phyloP scores from a whole-genome alignment of 169 alveolate genomes.

The Haemoproteus tartakovskyi region DNA sequence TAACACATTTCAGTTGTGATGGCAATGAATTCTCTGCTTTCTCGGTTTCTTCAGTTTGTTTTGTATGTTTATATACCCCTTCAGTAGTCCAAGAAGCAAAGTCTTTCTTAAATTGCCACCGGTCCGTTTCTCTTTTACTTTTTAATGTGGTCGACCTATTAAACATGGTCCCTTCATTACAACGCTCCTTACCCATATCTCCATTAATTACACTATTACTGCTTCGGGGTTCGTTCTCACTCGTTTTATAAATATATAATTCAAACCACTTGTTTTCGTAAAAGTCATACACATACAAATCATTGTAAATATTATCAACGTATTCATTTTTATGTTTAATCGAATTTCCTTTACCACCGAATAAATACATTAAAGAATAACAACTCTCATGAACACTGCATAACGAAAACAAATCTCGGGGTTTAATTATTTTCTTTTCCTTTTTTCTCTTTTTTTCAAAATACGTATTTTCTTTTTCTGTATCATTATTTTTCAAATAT shows the following conservation, averaged over 20 bases:
- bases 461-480: conserved; percentile 14
- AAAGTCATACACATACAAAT: conserved; percentile 60
- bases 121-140: too few species aligned
- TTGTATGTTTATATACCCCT: background rate
- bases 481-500: conserved; percentile 7
- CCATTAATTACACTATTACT: background rate
- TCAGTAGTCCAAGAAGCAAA: too few species aligned
- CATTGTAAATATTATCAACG: conserved; percentile 48
- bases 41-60: background rate
- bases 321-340: conserved; percentile 35
- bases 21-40: too few species aligned
- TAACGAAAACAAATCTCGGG: conserved; percentile 49
- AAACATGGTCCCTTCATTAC: too few species aligned
- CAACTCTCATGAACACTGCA: conserved; percentile 49
- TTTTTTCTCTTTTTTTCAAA: conserved; percentile 18
- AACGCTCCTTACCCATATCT: too few species aligned
- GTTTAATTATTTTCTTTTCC: conserved; percentile 33
- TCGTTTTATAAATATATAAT: conserved; percentile 4
- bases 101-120: too few species aligned
- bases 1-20: too few species aligned
- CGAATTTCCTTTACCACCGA: conserved; percentile 66
- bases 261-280: conserved; percentile 46
- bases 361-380: conserved; percentile 41
- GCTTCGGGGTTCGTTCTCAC: background rate
- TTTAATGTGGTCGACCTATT: too few species aligned